A percentile compares a stretch with the other conserved stretches of the same genome.
phyloP scores from a whole-genome alignment of 73 alveolate species.

The Diophrys sp. region DNA sequence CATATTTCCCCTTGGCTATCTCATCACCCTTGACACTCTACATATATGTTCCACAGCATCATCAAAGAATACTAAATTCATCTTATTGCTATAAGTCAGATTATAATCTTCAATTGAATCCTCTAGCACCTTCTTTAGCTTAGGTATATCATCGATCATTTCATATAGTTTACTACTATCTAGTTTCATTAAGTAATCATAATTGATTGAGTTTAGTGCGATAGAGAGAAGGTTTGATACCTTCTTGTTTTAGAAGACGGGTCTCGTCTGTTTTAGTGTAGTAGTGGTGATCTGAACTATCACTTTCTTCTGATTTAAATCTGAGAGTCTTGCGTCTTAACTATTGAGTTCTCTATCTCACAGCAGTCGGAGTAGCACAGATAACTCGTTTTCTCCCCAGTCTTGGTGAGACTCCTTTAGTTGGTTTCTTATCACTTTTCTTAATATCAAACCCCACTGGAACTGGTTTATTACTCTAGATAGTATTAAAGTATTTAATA shows the following conservation, averaged over 20 bases:
- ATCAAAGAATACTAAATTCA: too few relatives aligned
- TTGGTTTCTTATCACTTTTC: slow-evolving; percentile 4
- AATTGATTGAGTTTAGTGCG: too few relatives aligned
- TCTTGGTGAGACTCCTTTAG: background rate
- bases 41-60: slow-evolving; percentile 97
- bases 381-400: slow-evolving; percentile 4
- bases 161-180: slow-evolving; percentile 97
- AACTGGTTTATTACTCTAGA: background rate
- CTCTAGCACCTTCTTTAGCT: slow-evolving; percentile 79
- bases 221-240: too few relatives aligned
- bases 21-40: slow-evolving; percentile 89
- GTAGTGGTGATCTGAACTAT: too few relatives aligned
- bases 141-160: slow-evolving; percentile 83
- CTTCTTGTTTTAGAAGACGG: too few relatives aligned
- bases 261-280: too few relatives aligned
- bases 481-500: background rate
- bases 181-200: too few relatives aligned
- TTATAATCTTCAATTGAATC: slow-evolving; percentile 94
- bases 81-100: slow-evolving; percentile 86
- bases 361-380: too few relatives aligned
- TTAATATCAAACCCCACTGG: background rate
- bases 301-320: too few relatives aligned
- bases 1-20: slow-evolving; percentile 91
- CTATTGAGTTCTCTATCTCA: too few relatives aligned
- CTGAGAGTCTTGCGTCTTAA: too few relatives aligned